Conservation (phyloP, 225 moss, liverwort and hornwort genomes). For the Thuidium tamariscinum region DNA sequence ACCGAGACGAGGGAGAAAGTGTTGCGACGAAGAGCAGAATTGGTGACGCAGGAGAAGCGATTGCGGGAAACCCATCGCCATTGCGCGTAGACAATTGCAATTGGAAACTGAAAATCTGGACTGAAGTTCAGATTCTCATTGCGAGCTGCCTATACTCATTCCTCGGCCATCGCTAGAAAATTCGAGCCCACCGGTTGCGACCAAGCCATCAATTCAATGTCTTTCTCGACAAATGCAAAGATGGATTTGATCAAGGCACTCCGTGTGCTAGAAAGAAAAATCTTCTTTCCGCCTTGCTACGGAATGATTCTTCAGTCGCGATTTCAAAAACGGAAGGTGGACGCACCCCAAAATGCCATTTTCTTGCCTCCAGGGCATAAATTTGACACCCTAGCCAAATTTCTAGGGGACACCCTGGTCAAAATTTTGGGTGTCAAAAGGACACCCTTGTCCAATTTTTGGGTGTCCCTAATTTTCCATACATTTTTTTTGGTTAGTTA, state of each 20-base stretch:
- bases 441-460: too few species aligned
- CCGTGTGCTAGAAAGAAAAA: background rate
- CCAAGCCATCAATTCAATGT: background rate
- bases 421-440: too few species aligned
- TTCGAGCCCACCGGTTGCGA: background rate
- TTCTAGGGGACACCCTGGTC: too few species aligned
- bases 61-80: constrained; percentile 5
- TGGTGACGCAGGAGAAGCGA: background rate
- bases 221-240: background rate
- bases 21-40: background rate
- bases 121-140: background rate
- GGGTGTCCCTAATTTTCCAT: too few species aligned
- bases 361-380: too few species aligned
- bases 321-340: too few species aligned
- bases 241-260: background rate
- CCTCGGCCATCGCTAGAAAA: too few species aligned
- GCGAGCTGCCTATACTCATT: background rate
- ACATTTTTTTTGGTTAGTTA: too few species aligned
- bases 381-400: too few species aligned
- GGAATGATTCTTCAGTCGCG: too few species aligned
- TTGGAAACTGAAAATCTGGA: background rate
- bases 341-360: too few species aligned
- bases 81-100: background rate
- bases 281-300: background rate
- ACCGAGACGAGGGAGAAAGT: background rate